A percentile compares a stretch with the other conserved stretches of the same genome.
Conservation (phyloP, 495 filamentous ascomycete species). For the Aspergillus bertholletiae region DNA sequence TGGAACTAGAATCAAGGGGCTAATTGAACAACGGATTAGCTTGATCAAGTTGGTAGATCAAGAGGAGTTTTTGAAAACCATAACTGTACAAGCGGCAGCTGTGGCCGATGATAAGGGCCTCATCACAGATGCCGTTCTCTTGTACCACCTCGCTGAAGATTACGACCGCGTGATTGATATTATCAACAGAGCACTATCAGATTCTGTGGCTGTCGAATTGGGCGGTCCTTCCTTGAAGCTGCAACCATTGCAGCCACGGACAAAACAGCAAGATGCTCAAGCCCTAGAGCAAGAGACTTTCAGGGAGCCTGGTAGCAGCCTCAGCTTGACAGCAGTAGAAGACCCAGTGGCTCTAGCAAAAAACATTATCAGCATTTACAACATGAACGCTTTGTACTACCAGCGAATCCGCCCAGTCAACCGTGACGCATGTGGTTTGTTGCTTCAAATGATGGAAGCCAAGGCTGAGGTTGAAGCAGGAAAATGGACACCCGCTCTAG, state of each 20-base stretch:
- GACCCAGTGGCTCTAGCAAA: slow-evolving; percentile 75
- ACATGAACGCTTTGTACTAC: slow-evolving; percentile 68
- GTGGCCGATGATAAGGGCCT: slow-evolving; percentile 92
- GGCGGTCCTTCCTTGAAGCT: slow-evolving; percentile 71
- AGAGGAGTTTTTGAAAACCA: slow-evolving; percentile 76
- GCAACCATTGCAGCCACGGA: slow-evolving; percentile 69
- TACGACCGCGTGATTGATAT: slow-evolving; percentile 88
- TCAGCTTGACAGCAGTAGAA: slow-evolving; percentile 82
- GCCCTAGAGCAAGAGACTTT: slow-evolving; percentile 14
- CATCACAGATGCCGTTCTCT: slow-evolving; percentile 84
- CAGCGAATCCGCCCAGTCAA: slow-evolving; percentile 62
- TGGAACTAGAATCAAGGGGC: slow-evolving; percentile 75
- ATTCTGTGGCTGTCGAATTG: slow-evolving; percentile 77
- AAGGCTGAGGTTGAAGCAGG: slow-evolving; percentile 66
- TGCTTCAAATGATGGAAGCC: slow-evolving; percentile 75
- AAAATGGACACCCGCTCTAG: slow-evolving; percentile 73
- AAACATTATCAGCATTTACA: slow-evolving; percentile 80
- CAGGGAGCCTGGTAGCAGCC: slow-evolving; percentile 50
- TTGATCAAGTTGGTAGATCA: slow-evolving; percentile 78
- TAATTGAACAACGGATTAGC: slow-evolving; percentile 82
- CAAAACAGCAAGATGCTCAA: slow-evolving; percentile 20
- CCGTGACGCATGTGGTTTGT: slow-evolving; percentile 63
- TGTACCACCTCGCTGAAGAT: slow-evolving; percentile 92
- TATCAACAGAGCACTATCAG: slow-evolving; percentile 85
- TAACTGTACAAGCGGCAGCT: slow-evolving; percentile 85